Percentiles rank a stretch among this genome's conserved stretches.
phyloP scores from a whole-genome alignment of 345 rosid species.

The Euphorbia peplus region DNA sequence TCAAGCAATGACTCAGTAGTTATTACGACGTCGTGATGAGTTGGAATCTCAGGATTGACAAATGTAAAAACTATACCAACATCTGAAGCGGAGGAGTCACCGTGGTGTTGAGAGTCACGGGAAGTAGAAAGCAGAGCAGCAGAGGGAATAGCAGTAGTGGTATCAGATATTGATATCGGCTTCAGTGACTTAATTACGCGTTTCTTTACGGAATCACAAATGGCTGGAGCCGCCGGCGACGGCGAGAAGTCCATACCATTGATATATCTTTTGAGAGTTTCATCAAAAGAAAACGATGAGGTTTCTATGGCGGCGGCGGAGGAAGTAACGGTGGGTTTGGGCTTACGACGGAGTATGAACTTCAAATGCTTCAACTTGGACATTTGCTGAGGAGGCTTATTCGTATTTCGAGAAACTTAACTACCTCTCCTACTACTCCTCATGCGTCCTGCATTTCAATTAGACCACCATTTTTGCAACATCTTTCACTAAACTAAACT shows the following conservation, averaged over 20 bases:
- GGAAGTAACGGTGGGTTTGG: slow-evolving; percentile 4
- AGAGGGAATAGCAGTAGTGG: background rate
- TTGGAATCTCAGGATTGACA: too few relatives aligned
- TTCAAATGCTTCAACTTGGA: slow-evolving; percentile 23
- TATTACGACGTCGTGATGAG: too few relatives aligned
- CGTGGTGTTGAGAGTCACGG: background rate
- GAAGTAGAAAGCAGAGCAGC: background rate
- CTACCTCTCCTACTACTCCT: too few relatives aligned
- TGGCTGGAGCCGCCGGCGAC: background rate
- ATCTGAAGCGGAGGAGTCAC: slow-evolving; percentile 12
- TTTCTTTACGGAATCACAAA: slow-evolving; percentile 3
- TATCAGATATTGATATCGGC: background rate
- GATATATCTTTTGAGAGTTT: slow-evolving; percentile 8
- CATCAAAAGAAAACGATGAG: slow-evolving; percentile 5
- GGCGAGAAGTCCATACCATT: slow-evolving; percentile 17
- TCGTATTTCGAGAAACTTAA: too few relatives aligned
- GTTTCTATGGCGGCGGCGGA: background rate
- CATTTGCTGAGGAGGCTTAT: slow-evolving; percentile 25
- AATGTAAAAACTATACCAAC: slow-evolving; percentile 19
- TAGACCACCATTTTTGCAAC: background rate
- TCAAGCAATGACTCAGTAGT: too few relatives aligned
- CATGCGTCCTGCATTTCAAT: background rate
- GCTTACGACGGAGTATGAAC: slow-evolving; percentile 24
- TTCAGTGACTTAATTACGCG: slow-evolving; percentile 5
- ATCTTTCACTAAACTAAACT: too few relatives aligned